Evolutionary conservation across 805 yeast species (phyloP).

Genomic region (Saccharomycopsis olivae): DNA sequence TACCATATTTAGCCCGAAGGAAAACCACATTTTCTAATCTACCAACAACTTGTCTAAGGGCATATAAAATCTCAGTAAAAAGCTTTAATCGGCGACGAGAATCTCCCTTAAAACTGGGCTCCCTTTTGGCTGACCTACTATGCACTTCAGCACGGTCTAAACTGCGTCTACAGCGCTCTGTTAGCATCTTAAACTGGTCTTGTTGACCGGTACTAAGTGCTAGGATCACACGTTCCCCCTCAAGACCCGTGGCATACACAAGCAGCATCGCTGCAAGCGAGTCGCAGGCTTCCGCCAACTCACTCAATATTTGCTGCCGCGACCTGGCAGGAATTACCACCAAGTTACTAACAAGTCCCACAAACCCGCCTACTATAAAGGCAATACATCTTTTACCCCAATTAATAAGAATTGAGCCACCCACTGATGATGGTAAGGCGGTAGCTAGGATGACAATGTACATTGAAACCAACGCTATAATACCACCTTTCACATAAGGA

Average conservation of each 20-base stretch:
- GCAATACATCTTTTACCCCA: constrained; percentile 42
- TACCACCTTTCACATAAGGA: constrained; percentile 41
- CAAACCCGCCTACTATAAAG: constrained; percentile 39
- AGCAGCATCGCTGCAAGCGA: constrained; percentile 30
- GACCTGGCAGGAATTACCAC: constrained; percentile 38
- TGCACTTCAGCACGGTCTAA: constrained; percentile 31
- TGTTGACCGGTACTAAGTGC: constrained; percentile 3
- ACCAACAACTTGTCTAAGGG: constrained; percentile 36
- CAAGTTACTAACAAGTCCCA: constrained; percentile 36
- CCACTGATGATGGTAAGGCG: constrained; percentile 27
- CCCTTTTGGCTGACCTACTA: constrained; percentile 32
- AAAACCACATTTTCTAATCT: constrained; percentile 36
- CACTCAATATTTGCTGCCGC: constrained; percentile 32
- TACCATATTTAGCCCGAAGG: constrained; percentile 33
- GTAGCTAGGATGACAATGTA: constrained; percentile 38
- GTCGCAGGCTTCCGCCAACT: constrained; percentile 31
- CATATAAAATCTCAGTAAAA: constrained; percentile 34
- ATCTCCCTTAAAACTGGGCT: constrained; percentile 39
- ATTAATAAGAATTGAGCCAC: constrained; percentile 32
- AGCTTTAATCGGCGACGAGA: constrained; percentile 30
- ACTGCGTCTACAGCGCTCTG: constrained; percentile 30
- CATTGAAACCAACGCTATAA: constrained; percentile 36
- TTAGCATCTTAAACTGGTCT: constrained; percentile 24
- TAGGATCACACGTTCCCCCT: constrained; percentile 28
- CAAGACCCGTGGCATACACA: constrained; percentile 30